Percentiles rank a stretch among this genome's conserved stretches.
These are phyloP conservation scores for Globisporangium acanthophoron DNA, from an alignment of 352 stramenopile species.

Conservation along the genomic window DNA sequence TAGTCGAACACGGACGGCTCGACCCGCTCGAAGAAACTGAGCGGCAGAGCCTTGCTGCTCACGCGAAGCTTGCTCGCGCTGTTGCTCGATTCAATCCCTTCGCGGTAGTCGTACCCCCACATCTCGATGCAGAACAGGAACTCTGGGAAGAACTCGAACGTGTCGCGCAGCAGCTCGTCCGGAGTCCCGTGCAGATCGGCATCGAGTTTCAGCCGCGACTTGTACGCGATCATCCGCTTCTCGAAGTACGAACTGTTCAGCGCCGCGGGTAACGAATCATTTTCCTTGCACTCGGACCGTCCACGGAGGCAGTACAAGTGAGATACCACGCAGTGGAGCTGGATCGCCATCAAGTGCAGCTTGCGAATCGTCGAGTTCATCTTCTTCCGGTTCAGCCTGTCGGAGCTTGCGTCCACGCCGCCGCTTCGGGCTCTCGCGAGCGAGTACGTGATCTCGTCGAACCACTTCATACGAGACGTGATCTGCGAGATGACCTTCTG, in stretches of 20 bases:
- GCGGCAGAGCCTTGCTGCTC: conserved; percentile 22
- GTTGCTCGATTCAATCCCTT: conserved; percentile 10
- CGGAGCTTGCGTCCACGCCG: conserved; percentile 18
- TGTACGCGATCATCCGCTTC: conserved; percentile 73
- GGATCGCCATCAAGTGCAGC: conserved; percentile 68
- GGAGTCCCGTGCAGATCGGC: conserved; percentile 29
- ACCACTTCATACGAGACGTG: conserved; percentile 75
- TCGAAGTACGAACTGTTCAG: conserved; percentile 73
- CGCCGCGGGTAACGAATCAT: conserved; percentile 47
- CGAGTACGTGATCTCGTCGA: conserved; percentile 68
- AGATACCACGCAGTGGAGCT: conserved; percentile 64
- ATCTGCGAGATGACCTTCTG: conserved; percentile 72
- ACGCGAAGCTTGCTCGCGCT: conserved; percentile 13
- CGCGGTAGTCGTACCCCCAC: conserved; percentile 68
- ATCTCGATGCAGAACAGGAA: conserved; percentile 69
- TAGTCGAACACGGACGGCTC: conserved; percentile 54
- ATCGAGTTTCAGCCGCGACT: conserved; percentile 58
- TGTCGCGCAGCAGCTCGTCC: conserved; percentile 60
- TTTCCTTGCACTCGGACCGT: conserved; percentile 39
- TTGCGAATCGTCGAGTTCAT: conserved; percentile 82
- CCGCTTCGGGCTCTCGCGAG: conserved; percentile 47
- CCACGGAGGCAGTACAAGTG: conserved; percentile 66
- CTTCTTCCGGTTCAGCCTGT: conserved; percentile 71
- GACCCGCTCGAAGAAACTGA: conserved; percentile 36
- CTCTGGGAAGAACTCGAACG: conserved; percentile 74